Conservation (phyloP, 2,329 filamentous ascomycete genomes). For the Penicillium fuscoglaucum region DNA sequence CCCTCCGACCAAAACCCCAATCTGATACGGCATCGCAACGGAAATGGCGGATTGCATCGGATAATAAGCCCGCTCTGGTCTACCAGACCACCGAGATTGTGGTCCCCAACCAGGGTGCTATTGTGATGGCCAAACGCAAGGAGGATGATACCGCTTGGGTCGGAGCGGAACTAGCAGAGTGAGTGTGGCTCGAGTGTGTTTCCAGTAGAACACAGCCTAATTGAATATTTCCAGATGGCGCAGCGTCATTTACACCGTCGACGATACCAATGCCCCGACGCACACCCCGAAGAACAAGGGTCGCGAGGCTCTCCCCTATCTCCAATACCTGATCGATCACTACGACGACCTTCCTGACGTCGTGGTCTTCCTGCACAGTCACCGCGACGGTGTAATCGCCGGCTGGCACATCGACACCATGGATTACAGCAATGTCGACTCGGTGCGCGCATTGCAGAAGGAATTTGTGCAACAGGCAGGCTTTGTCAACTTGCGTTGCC, state of each 20-base stretch:
- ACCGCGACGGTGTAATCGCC: conserved; percentile 47
- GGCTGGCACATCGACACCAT: conserved; percentile 61
- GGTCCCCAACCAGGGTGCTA: conserved; percentile 41
- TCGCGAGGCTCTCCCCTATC: conserved; percentile 48
- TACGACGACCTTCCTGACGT: conserved; percentile 52
- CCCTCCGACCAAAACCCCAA: conserved; percentile 7
- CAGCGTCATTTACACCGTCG: conserved; percentile 47
- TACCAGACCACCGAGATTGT: conserved; percentile 34
- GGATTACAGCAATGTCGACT: conserved; percentile 55
- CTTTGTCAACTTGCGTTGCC: conserved; percentile 61
- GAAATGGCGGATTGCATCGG: conserved; percentile 24
- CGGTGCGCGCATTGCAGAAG: conserved; percentile 52
- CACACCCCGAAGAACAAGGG: conserved; percentile 46
- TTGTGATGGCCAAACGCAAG: conserved; percentile 47
- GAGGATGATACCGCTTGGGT: conserved; percentile 52
- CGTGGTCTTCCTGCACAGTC: conserved; percentile 57
- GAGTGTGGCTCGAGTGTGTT: conserved; percentile 14
- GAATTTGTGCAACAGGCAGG: conserved; percentile 53
- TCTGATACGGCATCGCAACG: conserved; percentile 13
- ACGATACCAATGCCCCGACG: conserved; percentile 33
- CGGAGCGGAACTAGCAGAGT: conserved; percentile 45
- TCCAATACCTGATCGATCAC: conserved; percentile 49
- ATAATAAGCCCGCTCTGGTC: conserved; percentile 14
- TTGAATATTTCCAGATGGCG: conserved; percentile 41
- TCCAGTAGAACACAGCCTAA: background rate